Conservation (phyloP, 306 rosid species). For the Urtica urens region DNA sequence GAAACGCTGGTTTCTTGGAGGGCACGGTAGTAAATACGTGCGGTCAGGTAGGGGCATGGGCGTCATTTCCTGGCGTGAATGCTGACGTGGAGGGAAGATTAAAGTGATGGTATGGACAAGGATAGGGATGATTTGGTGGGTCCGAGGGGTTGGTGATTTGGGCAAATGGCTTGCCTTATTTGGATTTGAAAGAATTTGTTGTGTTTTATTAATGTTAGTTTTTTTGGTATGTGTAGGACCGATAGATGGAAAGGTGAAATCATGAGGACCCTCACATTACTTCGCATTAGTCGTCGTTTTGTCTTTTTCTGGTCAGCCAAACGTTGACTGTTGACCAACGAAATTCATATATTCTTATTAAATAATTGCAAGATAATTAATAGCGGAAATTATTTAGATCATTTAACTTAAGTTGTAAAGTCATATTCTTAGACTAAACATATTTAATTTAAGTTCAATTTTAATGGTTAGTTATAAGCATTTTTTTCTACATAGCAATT, state of each 20-base stretch:
- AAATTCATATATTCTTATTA: too few species aligned
- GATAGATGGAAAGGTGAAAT: not conserved
- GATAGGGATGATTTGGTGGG: not conserved
- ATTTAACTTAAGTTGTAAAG: too few species aligned
- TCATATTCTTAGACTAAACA: too few species aligned
- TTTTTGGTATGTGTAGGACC: not conserved
- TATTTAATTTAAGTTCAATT: too few species aligned
- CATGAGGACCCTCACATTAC: not conserved
- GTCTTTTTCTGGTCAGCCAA: not conserved
- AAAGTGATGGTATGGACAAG: not conserved
- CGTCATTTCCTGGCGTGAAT: not conserved
- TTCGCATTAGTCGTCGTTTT: not conserved
- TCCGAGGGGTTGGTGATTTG: not conserved
- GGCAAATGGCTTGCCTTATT: not conserved
- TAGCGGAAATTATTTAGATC: too few species aligned
- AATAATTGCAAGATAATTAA: too few species aligned
- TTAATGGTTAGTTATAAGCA: too few species aligned
- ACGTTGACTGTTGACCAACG: not conserved
- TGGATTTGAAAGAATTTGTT: not conserved
- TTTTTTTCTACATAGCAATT: too few species aligned
- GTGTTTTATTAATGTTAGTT: not conserved
- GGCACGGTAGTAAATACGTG: not conserved
- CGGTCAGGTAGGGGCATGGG: not conserved
- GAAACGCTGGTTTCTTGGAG: not conserved
- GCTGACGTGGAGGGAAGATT: constrained; percentile 4